A percentile compares a stretch with the other conserved stretches of the same genome.
phyloP scores from a whole-genome alignment of 2,329 filamentous ascomycete genomes.

The Hymenoscyphus repandus region DNA sequence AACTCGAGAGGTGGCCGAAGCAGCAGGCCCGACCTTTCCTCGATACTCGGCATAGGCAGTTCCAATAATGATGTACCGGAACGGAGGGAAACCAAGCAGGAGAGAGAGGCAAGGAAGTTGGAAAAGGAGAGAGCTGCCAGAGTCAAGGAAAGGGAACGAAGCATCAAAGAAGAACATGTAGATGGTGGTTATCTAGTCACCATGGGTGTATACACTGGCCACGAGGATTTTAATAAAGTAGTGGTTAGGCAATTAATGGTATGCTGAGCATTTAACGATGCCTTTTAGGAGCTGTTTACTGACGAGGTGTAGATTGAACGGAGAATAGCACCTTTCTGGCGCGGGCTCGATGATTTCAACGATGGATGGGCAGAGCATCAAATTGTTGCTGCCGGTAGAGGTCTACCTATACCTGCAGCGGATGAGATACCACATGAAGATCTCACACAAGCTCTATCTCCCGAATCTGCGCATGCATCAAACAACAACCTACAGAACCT shows the following conservation, averaged over 20 bases:
- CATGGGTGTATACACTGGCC: constrained; percentile 84
- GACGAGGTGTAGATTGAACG: constrained; percentile 69
- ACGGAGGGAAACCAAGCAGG: constrained; percentile 83
- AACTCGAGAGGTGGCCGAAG: constrained; percentile 24
- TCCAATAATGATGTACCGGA: constrained; percentile 26
- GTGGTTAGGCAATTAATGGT: constrained; percentile 89
- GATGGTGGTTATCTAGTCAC: constrained; percentile 95
- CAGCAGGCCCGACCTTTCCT: constrained; percentile 30
- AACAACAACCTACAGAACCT: constrained; percentile 63
- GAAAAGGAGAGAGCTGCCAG: constrained; percentile 75
- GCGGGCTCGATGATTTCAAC: constrained; percentile 82
- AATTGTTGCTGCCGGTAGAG: constrained; percentile 83
- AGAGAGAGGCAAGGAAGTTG: constrained; percentile 78
- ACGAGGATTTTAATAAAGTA: constrained; percentile 88
- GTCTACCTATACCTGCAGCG: constrained; percentile 74
- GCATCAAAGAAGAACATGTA: constrained; percentile 84
- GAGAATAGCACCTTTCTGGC: constrained; percentile 90
- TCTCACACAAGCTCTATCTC: constrained; percentile 42
- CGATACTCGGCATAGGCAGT: constrained; percentile 29
- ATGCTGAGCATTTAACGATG: constrained; percentile 28
- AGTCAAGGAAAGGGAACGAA: constrained; percentile 81
- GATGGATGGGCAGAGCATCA: constrained; percentile 91
- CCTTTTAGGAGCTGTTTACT: constrained; percentile 9
- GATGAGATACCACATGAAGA: constrained; percentile 75
- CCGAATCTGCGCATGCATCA: constrained; percentile 44